phyloP scores from a whole-genome alignment of 148 eudicot species.

The Vaccinium macrocarpon region DNA sequence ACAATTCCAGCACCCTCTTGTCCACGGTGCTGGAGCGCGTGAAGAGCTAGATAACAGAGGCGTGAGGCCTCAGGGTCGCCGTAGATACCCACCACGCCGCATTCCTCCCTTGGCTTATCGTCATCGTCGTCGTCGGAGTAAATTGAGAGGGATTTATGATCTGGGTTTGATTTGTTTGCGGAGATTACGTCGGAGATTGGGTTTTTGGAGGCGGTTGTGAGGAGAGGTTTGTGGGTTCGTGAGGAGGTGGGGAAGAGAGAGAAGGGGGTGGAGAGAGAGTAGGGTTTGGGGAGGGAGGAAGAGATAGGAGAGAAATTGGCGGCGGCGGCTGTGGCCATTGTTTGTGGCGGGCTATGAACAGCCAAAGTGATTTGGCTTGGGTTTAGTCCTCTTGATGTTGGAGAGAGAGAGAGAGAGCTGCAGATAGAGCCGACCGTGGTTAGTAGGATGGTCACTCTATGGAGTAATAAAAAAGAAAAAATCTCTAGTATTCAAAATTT shows the following conservation, averaged over 20 bases:
- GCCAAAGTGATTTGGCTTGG: slow-evolving; percentile 28
- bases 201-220: slow-evolving; percentile 26
- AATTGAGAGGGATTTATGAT: neutral
- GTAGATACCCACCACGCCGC: slow-evolving; percentile 56
- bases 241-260: neutral
- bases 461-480: no score
- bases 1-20: slow-evolving; percentile 85
- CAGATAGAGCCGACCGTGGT: no score
- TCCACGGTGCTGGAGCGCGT: slow-evolving; percentile 78
- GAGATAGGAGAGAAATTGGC: slow-evolving; percentile 8
- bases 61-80: slow-evolving; percentile 57
- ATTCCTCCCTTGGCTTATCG: slow-evolving; percentile 49
- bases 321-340: slow-evolving; percentile 25
- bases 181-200: slow-evolving; percentile 28
- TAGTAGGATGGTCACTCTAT: no score
- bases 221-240: slow-evolving; percentile 3
- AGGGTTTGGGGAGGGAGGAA: slow-evolving; percentile 14
- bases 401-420: neutral
- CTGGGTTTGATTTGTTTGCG: slow-evolving; percentile 14
- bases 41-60: slow-evolving; percentile 53
- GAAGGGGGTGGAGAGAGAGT: slow-evolving; percentile 8
- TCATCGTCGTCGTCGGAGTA: slow-evolving; percentile 23
- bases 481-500: no score
- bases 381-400: slow-evolving; percentile 18
- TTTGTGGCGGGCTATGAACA: slow-evolving; percentile 24